These are phyloP conservation scores for Solanum medicagineum DNA, from an alignment of 257 asterid species.

Conservation along the genomic window DNA sequence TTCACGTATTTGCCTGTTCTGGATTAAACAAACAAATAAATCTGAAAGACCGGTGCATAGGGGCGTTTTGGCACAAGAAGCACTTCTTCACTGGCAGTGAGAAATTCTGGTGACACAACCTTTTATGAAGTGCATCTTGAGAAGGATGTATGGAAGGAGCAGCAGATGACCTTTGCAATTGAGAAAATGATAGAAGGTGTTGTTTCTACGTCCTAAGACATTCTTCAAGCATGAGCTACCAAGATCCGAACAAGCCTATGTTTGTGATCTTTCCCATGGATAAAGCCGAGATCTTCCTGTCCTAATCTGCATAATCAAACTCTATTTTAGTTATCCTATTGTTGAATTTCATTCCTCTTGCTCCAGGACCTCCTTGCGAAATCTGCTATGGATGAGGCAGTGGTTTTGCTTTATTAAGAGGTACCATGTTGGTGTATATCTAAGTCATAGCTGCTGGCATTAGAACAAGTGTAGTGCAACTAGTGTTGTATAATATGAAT, in stretches of 20 bases:
- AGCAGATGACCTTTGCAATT: conserved; percentile 21
- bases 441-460: not conserved
- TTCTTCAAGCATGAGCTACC: not conserved
- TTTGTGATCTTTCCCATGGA: not conserved
- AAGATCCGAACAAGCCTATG: not conserved
- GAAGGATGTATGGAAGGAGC: conserved; percentile 44
- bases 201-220: not conserved
- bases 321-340: not conserved
- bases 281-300: not conserved
- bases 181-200: conserved; percentile 4
- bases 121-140: conserved; percentile 42
- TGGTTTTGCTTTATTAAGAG: not conserved
- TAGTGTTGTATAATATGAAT: not conserved
- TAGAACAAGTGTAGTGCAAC: not conserved
- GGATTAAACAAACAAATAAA: not conserved
- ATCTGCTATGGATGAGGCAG: not conserved
- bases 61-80: conserved; percentile 80
- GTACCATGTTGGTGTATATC: not conserved
- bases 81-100: conserved; percentile 39
- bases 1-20: not conserved
- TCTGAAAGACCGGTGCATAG: conserved; percentile 4
- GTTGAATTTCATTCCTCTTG: not conserved
- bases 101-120: conserved; percentile 19
- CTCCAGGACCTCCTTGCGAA: not conserved
- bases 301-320: not conserved